Evolutionary conservation across 73 alveolate species (phyloP), one percentile per base, ranked within the genome.

Genomic region (Stentor coeruleus): DNA sequence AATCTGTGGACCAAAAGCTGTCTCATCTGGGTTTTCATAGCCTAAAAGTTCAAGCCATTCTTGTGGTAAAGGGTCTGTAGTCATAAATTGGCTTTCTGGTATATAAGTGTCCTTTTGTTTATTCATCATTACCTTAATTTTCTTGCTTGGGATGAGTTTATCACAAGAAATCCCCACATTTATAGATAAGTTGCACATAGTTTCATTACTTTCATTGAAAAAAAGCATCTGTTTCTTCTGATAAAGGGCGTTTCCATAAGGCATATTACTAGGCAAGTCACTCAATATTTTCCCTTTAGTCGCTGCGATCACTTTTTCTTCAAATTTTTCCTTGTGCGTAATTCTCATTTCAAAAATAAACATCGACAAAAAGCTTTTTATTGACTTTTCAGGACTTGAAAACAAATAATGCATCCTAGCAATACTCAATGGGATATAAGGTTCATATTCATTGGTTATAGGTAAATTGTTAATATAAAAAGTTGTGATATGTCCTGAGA

Each of bases 11-110:
- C 79, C 79, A 33, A 66, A 66, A 0, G 79, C 37, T 40, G n/a
- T 66, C 11, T 66, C 79, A 66, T 31, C 37, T 26, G 33, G 37
- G 33, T 37, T 2, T 66, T 66, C 79, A 26, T 20, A 37, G n/a
- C 79, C 79, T 28, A 75, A 75, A 20, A 75, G 83, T 35, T 75
- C 83, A 75, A 75, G 33, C 58, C 83, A 75, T 39, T 39, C 83
- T n/a, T 15, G 26, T 0, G 83, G 83, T 14, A 75, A 3, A n/a
- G 83, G 74, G 72, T 75, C 83, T 0, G 74, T 39, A 30, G 59
- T 75, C 59, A 75, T 39, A 38, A 26, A 75, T n/a, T 40, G 72
- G 2, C 38, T 39, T 35, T 75, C 83, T 37, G 83, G 83, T 1
- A 75, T 39, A 75, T 75, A 75, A n/a, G 72, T 39, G n/a, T 75